Base-by-base conservation (phyloP, 2,329 filamentous ascomycete species). In the Aaosphaeria arxii region DNA sequence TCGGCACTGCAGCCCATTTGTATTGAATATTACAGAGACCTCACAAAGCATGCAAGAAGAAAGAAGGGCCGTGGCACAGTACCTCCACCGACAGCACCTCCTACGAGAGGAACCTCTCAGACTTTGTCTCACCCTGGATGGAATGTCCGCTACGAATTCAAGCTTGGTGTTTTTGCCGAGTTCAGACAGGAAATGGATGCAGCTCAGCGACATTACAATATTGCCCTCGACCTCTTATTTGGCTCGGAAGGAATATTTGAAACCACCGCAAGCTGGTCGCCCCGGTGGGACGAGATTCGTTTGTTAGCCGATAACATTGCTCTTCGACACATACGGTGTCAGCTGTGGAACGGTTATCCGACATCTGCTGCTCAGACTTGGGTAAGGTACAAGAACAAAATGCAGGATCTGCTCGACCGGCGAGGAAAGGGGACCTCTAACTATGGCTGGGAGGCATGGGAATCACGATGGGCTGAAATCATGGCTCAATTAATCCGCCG, bases 81-180 rank as follows among this genome's bases (percentile, higher is more conserved):
- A 11, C 91, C 91, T 7, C 85, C 87, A 42, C 90, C 91, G 3
- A 92, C 90, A 5, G 80, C 89, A 31, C 89, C 91, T 4, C 89
- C 90, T 1, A 92, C 89, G 0, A 85, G 81, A 17, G 89, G 89
- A 30, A 95, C 89, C 1, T 95, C 91, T 1, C 88, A 94, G 61
- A 89, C 88, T 0, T 72, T 96, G n/a, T 88, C 91, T 1, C 76
- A 86, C 7, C 85, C 90, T 39, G 91, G 89, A 4, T 99, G 92
- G 94, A 91, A 90, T 62, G 86, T 95, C 45, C 86, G 92, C 11
- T 96, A 96, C 70, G 92, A 99, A 63, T 91, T 95, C 74, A 99
- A 99, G 67, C 80, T 91, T 13, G 92, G 87, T 5, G 78, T 96
- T 0, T 89, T 97, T 63, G 89, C 91, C 30, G 92, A 97, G 64